phyloP scores from a whole-genome alignment of 2,329 filamentous ascomycete species.

The Phyllosticta ampelicida region DNA sequence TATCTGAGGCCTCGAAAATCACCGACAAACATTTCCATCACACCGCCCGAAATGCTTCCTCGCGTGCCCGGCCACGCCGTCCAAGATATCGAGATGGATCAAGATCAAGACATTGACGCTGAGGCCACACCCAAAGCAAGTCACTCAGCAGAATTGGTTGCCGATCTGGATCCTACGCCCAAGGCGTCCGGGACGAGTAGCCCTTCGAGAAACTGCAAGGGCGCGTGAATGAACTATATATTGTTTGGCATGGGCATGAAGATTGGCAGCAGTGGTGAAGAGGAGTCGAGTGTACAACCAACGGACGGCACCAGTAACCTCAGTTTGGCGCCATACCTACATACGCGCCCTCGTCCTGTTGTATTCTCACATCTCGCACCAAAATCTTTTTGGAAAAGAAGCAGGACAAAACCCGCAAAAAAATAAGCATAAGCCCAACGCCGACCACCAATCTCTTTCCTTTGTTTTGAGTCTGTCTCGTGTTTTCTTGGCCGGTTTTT shows the following conservation, averaged over 20 bases:
- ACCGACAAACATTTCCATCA: constrained; percentile 23
- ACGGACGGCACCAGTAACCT: background rate
- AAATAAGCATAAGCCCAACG: background rate
- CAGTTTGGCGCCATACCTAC: background rate
- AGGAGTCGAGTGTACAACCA: background rate
- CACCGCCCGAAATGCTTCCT: constrained; percentile 42
- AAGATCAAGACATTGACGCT: background rate
- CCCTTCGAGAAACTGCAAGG: background rate
- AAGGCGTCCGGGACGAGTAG: constrained; percentile 17
- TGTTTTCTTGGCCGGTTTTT: background rate
- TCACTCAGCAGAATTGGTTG: constrained; percentile 18
- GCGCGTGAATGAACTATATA: background rate
- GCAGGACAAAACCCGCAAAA: background rate
- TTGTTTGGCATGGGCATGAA: background rate
- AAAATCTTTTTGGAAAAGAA: background rate
- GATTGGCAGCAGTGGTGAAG: background rate
- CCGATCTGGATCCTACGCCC: constrained; percentile 34
- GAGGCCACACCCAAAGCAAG: constrained; percentile 29
- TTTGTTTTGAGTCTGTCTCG: background rate
- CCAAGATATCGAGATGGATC: constrained; percentile 26
- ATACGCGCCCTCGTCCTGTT: background rate
- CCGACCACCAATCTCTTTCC: background rate
- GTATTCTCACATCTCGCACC: background rate
- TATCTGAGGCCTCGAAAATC: background rate
- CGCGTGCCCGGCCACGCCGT: constrained; percentile 31